Conservation (phyloP, 2,329 filamentous ascomycete genomes). For the Catunica adiposa region DNA sequence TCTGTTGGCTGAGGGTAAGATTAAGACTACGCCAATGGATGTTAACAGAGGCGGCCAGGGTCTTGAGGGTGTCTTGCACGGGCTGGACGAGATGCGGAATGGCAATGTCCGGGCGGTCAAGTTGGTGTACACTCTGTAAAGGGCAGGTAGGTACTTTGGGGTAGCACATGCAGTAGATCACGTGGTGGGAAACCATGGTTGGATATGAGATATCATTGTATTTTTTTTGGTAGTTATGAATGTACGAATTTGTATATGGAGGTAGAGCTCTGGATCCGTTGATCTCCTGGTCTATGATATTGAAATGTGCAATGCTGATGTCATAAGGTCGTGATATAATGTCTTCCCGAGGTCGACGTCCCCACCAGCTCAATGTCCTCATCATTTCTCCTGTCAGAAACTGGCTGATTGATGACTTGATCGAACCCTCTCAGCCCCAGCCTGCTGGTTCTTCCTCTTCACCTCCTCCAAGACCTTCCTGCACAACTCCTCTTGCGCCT, state of each 20-base stretch:
- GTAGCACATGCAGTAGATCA: background rate
- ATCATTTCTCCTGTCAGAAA: background rate
- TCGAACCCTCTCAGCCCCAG: background rate
- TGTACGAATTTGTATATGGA: too few relatives aligned
- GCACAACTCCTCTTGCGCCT: conserved; percentile 20
- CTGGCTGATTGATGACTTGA: background rate
- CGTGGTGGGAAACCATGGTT: too few relatives aligned
- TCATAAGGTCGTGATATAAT: conserved; percentile 2
- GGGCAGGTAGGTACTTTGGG: background rate
- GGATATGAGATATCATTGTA: background rate
- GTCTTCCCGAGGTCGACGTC: too few relatives aligned
- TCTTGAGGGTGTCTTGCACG: conserved; percentile 22
- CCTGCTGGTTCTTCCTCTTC: conserved; percentile 12
- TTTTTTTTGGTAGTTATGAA: too few relatives aligned
- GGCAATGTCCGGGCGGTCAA: conserved; percentile 27
- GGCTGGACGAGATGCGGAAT: conserved; percentile 21
- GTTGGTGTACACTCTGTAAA: conserved; percentile 26
- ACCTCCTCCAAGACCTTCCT: conserved; percentile 19
- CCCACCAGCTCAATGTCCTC: too few relatives aligned
- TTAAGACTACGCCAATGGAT: conserved; percentile 21
- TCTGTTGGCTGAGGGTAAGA: conserved; percentile 23
- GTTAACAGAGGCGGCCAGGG: conserved; percentile 20
- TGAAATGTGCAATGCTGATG: background rate
- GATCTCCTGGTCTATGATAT: background rate
- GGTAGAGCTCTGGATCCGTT: too few relatives aligned